phyloP scores from a whole-genome alignment of 305 asterid species.

The Fraxinus ornus region DNA sequence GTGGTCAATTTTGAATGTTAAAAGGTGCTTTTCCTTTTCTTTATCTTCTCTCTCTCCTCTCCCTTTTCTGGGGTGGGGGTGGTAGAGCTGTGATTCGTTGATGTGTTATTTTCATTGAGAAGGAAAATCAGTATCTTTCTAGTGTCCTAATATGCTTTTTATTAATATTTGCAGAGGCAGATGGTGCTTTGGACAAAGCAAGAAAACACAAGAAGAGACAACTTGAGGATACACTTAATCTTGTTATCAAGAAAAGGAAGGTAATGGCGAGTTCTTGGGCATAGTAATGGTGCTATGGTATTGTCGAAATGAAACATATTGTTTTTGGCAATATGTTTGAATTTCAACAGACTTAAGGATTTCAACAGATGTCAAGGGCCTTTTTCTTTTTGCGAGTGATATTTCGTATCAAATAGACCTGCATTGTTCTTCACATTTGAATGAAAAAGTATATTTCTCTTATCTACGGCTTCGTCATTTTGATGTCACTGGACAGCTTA shows the following conservation, averaged over 20 bases:
- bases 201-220: slow-evolving; percentile 99
- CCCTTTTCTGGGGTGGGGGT: not conserved
- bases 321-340: not conserved
- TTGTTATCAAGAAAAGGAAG: slow-evolving; percentile 92
- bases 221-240: slow-evolving; percentile 95
- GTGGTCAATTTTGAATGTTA: not conserved
- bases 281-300: not conserved
- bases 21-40: not conserved
- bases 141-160: slow-evolving; percentile 5
- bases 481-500: not conserved
- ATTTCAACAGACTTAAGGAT: not conserved
- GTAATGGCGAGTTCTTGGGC: slow-evolving; percentile 35
- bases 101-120: not conserved
- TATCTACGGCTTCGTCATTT: not conserved
- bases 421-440: not conserved
- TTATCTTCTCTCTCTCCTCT: not conserved
- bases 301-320: not conserved
- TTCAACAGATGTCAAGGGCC: not conserved
- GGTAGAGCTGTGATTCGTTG: slow-evolving; percentile 1
- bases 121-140: not conserved
- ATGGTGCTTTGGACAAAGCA: slow-evolving; percentile 99
- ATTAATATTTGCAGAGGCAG: slow-evolving; percentile 74
- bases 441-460: not conserved
- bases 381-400: not conserved
- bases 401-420: not conserved